These are phyloP conservation scores for Mucor irregularis DNA, from an alignment of 371 early-diverging fungal species.

Conservation along the genomic window DNA sequence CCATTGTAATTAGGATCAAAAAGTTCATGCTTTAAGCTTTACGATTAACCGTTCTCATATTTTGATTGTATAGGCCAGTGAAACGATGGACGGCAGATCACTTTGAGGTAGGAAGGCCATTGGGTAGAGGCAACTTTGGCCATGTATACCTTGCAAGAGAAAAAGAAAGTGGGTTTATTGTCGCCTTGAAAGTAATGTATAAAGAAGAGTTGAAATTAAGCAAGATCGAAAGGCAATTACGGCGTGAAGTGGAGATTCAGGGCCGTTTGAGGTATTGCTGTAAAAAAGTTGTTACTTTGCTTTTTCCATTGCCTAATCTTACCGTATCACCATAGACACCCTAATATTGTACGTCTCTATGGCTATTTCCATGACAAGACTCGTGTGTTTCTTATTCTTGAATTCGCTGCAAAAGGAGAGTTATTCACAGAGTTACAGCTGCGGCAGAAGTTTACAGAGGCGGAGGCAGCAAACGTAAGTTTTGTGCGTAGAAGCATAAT, in stretches of 20 bases:
- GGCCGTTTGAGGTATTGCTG: slow-evolving; percentile 72
- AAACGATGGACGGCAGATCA: slow-evolving; percentile 85
- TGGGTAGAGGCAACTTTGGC: slow-evolving; percentile 99
- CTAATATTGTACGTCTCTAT: slow-evolving; percentile 93
- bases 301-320: neutral
- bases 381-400: slow-evolving; percentile 93
- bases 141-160: slow-evolving; percentile 96
- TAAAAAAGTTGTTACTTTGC: neutral
- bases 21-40: too few species aligned
- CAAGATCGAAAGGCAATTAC: slow-evolving; percentile 30
- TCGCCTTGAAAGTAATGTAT: slow-evolving; percentile 94
- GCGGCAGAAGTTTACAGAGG: slow-evolving; percentile 74
- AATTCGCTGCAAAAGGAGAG: slow-evolving; percentile 96
- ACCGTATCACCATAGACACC: slow-evolving; percentile 62
- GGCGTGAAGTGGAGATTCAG: slow-evolving; percentile 98
- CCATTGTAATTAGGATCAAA: too few species aligned
- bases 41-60: too few species aligned
- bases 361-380: slow-evolving; percentile 98
- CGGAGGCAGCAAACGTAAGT: slow-evolving; percentile 72
- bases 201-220: slow-evolving; percentile 75
- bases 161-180: slow-evolving; percentile 83
- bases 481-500: too few species aligned
- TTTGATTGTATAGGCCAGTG: neutral
- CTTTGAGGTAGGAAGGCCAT: slow-evolving; percentile 93
- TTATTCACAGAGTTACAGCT: slow-evolving; percentile 84